Conservation (phyloP, 495 filamentous ascomycete genomes). For the Diplogelasinospora grovesii region DNA sequence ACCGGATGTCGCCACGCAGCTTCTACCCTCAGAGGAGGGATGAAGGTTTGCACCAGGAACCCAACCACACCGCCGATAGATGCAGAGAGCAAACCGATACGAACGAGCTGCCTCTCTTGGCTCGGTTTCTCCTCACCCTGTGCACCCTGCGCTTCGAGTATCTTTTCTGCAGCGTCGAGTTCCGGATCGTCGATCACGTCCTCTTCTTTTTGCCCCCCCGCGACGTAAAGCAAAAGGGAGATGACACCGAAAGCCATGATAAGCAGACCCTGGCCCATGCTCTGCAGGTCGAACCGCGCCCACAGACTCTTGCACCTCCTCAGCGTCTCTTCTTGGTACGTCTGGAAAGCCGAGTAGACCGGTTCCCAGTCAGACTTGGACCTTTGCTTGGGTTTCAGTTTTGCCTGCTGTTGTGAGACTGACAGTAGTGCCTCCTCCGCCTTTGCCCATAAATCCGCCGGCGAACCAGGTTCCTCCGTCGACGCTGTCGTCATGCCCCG, state of each 20-base stretch:
- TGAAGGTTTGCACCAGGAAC: constrained; percentile 21
- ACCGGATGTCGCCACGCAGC: constrained; percentile 35
- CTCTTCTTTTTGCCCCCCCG: constrained; percentile 39
- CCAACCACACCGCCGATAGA: constrained; percentile 23
- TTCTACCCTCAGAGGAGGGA: no score
- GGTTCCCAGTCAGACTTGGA: constrained; percentile 29
- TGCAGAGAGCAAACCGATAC: constrained; percentile 27
- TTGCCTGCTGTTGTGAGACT: background rate
- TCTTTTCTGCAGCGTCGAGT: constrained; percentile 38
- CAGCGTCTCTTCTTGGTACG: constrained; percentile 73
- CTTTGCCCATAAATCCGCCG: constrained; percentile 50
- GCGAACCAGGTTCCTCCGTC: constrained; percentile 48
- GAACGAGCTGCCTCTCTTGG: constrained; percentile 30
- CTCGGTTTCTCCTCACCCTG: constrained; percentile 18
- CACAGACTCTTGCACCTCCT: constrained; percentile 77
- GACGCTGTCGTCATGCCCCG: constrained; percentile 56
- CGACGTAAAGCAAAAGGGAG: constrained; percentile 64
- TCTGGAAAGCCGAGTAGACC: constrained; percentile 54
- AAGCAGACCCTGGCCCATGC: constrained; percentile 72
- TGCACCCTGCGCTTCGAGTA: constrained; percentile 30
- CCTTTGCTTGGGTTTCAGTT: constrained; percentile 7
- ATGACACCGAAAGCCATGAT: constrained; percentile 62
- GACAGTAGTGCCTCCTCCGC: constrained; percentile 34
- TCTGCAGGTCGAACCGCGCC: constrained; percentile 81
- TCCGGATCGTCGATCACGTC: constrained; percentile 37